Percentiles rank a stretch among this genome's conserved stretches.
These are phyloP conservation scores for Spongospora subterranea DNA, from an alignment of 208 protist genomes.

Conservation along the genomic window DNA sequence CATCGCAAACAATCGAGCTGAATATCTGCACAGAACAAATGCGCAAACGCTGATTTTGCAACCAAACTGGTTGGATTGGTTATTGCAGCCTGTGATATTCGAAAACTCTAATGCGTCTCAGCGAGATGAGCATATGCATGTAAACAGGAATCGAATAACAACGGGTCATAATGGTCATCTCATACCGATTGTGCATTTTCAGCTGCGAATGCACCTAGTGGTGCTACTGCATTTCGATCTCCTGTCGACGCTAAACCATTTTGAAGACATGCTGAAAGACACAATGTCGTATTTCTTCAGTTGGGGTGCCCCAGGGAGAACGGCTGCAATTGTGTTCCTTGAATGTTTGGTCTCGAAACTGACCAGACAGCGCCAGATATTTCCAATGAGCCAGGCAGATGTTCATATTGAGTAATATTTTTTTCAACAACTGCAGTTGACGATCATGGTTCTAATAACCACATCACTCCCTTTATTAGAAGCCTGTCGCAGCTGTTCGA, in stretches of 20 bases:
- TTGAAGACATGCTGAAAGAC: neutral
- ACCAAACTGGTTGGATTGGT: slow-evolving; percentile 20
- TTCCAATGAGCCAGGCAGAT: neutral
- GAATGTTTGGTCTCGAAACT: slow-evolving; percentile 32
- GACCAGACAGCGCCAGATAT: neutral
- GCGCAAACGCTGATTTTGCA: slow-evolving; percentile 38
- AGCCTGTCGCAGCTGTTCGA: neutral
- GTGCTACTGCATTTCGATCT: slow-evolving; percentile 17
- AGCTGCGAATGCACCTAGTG: slow-evolving; percentile 47
- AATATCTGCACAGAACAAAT: slow-evolving; percentile 25
- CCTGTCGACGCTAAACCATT: neutral
- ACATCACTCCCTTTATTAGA: neutral
- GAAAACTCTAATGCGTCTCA: neutral
- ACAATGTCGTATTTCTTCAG: neutral
- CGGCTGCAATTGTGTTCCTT: neutral
- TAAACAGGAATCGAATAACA: neutral
- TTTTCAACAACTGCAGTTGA: neutral
- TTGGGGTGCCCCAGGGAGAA: neutral
- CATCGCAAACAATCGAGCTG: neutral
- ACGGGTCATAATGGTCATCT: neutral
- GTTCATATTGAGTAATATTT: neutral
- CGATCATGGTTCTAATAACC: neutral
- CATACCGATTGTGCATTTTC: neutral
- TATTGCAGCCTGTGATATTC: slow-evolving; percentile 44
- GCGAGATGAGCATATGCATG: slow-evolving; percentile 33